These are phyloP conservation scores for Talaromyces piceae DNA, from an alignment of 2,329 filamentous ascomycete species.

Conservation along the genomic window DNA sequence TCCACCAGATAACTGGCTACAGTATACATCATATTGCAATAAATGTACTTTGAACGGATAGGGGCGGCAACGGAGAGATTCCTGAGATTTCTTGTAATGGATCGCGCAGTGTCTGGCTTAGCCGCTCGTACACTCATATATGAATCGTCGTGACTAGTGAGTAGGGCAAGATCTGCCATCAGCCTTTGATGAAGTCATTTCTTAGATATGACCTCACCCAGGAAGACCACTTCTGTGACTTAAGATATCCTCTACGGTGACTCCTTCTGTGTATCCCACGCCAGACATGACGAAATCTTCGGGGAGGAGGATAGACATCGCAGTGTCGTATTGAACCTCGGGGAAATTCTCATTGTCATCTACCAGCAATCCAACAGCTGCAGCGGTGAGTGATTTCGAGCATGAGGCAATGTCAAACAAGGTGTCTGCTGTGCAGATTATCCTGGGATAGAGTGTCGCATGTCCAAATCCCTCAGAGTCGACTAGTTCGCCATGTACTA, in stretches of 20 bases:
- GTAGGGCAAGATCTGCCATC: too few relatives aligned
- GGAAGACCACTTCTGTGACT: conserved; percentile 48
- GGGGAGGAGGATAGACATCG: conserved; percentile 41
- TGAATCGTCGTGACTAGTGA: conserved; percentile 25
- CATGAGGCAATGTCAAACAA: conserved; percentile 20
- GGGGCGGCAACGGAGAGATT: conserved; percentile 40
- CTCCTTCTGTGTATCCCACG: conserved; percentile 39
- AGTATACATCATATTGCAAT: conserved; percentile 47
- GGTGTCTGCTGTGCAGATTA: conserved; percentile 17
- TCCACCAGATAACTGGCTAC: conserved; percentile 43
- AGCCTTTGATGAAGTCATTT: not conserved
- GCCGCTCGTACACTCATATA: conserved; percentile 25
- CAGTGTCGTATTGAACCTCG: conserved; percentile 41
- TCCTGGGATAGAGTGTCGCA: conserved; percentile 12
- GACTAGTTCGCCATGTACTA: conserved; percentile 9
- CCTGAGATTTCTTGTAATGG: conserved; percentile 39
- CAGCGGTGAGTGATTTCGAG: conserved; percentile 21
- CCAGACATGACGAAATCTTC: conserved; percentile 48
- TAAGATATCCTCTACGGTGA: conserved; percentile 50
- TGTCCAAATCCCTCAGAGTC: conserved; percentile 14
- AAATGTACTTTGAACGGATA: conserved; percentile 41
- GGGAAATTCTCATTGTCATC: conserved; percentile 29
- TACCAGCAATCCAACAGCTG: conserved; percentile 34
- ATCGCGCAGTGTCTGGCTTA: conserved; percentile 24
- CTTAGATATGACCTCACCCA: conserved; percentile 27